These are phyloP conservation scores for Boletus subcaerulescens DNA, from an alignment of 768 basidiomycete genomes.

Conservation along the genomic window DNA sequence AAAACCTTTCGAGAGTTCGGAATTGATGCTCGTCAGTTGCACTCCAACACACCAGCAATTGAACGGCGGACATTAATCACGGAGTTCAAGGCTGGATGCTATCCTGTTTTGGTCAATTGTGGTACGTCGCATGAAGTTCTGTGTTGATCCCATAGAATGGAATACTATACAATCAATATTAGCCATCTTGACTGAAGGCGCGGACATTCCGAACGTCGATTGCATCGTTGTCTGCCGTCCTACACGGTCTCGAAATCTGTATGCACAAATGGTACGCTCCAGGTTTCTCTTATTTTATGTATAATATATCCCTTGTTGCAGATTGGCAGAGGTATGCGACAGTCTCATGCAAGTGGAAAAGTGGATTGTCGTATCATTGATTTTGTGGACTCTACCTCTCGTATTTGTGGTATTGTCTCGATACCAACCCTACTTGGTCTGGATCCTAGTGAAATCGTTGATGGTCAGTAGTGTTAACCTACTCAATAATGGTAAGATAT, in stretches of 20 bases:
- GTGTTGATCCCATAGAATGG: not conserved
- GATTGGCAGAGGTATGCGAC: slow-evolving; percentile 92
- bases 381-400: slow-evolving; percentile 74
- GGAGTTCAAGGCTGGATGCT: slow-evolving; percentile 67
- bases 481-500: not conserved
- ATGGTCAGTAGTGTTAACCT: slow-evolving; percentile 42
- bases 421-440: slow-evolving; percentile 85
- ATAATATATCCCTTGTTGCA: slow-evolving; percentile 29
- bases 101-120: slow-evolving; percentile 89
- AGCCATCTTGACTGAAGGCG: slow-evolving; percentile 89
- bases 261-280: slow-evolving; percentile 81
- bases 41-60: slow-evolving; percentile 58
- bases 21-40: slow-evolving; percentile 81
- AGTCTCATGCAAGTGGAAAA: slow-evolving; percentile 80
- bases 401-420: slow-evolving; percentile 70
- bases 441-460: slow-evolving; percentile 60
- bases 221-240: slow-evolving; percentile 87
- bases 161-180: not conserved
- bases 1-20: slow-evolving; percentile 68
- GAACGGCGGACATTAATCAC: slow-evolving; percentile 65
- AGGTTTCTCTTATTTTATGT: not conserved
- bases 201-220: slow-evolving; percentile 94
- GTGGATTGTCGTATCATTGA: slow-evolving; percentile 85
- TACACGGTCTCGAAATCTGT: slow-evolving; percentile 84
- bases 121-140: slow-evolving; percentile 42